Conservation (phyloP, 352 stramenopile genomes). For the Saprolegnia diclina region DNA sequence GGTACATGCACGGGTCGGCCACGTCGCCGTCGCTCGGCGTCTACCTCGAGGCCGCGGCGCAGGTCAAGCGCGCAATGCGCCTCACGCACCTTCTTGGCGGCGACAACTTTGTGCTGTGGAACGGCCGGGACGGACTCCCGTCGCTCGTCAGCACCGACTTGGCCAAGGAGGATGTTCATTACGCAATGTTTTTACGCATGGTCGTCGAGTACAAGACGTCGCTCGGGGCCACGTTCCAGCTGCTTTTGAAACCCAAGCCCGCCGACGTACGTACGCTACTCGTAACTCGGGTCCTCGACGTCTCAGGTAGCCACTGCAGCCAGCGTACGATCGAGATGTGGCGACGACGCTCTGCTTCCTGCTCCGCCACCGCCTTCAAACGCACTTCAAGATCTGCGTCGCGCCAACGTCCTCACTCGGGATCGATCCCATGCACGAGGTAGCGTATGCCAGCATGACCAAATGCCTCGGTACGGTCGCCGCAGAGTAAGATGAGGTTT, state of each 20-base stretch:
- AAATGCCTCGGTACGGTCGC: neutral
- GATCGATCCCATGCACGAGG: slow-evolving; percentile 79
- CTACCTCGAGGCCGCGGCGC: slow-evolving; percentile 61
- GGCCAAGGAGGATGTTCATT: slow-evolving; percentile 74
- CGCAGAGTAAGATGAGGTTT: no score
- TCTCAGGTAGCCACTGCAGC: slow-evolving; percentile 74
- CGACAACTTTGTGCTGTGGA: slow-evolving; percentile 85
- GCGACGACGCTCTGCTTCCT: slow-evolving; percentile 83
- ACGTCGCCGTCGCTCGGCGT: slow-evolving; percentile 84
- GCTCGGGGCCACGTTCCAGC: slow-evolving; percentile 62
- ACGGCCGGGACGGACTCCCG: slow-evolving; percentile 74
- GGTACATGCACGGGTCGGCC: slow-evolving; percentile 80
- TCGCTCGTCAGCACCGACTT: slow-evolving; percentile 73
- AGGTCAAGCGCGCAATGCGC: slow-evolving; percentile 85
- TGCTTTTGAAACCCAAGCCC: slow-evolving; percentile 83
- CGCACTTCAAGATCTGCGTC: slow-evolving; percentile 87
- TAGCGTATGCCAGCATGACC: slow-evolving; percentile 46
- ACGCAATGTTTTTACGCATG: slow-evolving; percentile 78
- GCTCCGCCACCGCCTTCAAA: slow-evolving; percentile 57
- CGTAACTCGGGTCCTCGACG: no score
- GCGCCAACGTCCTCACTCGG: slow-evolving; percentile 70
- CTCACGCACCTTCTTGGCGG: slow-evolving; percentile 76
- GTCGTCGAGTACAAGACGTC: slow-evolving; percentile 72
- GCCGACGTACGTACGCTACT: slow-evolving; percentile 34
- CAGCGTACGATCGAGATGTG: slow-evolving; percentile 88